Percentiles rank a stretch among this genome's conserved stretches.
Conservation (phyloP, 345 rosid genomes). For the Hibiscus trionum region DNA sequence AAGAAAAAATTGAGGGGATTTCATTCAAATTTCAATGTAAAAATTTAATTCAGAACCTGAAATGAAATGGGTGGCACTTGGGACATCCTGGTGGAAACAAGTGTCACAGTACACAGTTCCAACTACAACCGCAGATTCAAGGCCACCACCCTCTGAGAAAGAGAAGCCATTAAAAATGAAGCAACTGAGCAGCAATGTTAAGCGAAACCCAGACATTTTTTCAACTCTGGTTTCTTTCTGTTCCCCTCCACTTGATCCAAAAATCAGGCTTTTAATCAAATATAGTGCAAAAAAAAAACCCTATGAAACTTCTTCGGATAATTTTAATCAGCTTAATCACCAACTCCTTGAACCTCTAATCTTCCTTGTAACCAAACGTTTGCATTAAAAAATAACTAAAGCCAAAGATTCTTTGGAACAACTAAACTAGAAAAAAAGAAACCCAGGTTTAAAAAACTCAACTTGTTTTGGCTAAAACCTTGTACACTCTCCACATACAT, state of each 20-base stretch:
- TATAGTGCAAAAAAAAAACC: constrained; percentile 5
- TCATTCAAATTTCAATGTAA: too few species aligned
- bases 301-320: constrained; percentile 6
- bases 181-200: too few species aligned
- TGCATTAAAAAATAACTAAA: constrained; percentile 16
- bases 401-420: constrained; percentile 5
- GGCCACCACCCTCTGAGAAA: too few species aligned
- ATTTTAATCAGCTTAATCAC: constrained; percentile 15
- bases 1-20: too few species aligned
- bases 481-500: constrained; percentile 7
- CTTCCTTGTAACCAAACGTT: constrained; percentile 18
- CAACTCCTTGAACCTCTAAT: constrained; percentile 16
- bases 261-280: constrained; percentile 4
- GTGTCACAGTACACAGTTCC: too few species aligned
- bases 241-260: constrained; percentile 7
- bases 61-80: too few species aligned
- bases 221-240: too few species aligned
- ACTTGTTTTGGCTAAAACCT: constrained; percentile 3
- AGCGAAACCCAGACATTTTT: too few species aligned
- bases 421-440: background rate
- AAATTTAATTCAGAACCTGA: too few species aligned
- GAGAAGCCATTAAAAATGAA: too few species aligned
- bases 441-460: background rate
- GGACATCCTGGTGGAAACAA: too few species aligned
- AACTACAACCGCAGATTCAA: too few species aligned